These are phyloP conservation scores for Plasmodium yoelii DNA, from an alignment of 169 alveolate species.

Conservation along the genomic window DNA sequence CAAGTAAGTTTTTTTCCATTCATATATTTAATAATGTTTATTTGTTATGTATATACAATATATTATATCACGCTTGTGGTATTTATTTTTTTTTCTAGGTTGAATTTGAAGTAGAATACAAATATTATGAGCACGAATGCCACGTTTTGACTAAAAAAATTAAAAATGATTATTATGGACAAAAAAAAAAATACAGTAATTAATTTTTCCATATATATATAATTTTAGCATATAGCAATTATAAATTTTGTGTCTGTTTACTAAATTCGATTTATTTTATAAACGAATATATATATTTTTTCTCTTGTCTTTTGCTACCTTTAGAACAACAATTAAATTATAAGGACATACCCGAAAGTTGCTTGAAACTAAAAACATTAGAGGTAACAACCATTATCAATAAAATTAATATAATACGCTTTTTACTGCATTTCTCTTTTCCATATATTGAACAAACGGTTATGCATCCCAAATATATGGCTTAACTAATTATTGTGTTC, in stretches of 20 bases:
- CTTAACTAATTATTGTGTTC: too few relatives aligned
- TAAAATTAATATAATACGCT: too few relatives aligned
- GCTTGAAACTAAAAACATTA: conserved; percentile 68
- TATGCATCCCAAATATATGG: too few relatives aligned
- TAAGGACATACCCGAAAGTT: conserved; percentile 74
- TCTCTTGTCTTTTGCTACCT: background rate
- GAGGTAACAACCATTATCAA: conserved; percentile 22
- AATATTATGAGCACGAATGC: conserved; percentile 74
- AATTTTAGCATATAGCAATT: conserved; percentile 3
- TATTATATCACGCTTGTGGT: background rate
- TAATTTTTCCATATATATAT: background rate
- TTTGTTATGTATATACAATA: background rate
- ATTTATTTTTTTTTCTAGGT: conserved; percentile 17
- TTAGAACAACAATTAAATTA: conserved; percentile 67
- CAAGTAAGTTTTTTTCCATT: conserved; percentile 37
- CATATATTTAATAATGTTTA: background rate
- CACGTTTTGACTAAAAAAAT: conserved; percentile 62
- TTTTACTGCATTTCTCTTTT: too few relatives aligned
- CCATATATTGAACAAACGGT: too few relatives aligned
- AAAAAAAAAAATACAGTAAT: conserved; percentile 50
- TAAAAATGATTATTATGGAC: conserved; percentile 70
- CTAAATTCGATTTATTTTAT: background rate
- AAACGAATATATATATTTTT: background rate
- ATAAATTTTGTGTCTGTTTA: background rate
- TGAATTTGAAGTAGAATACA: conserved; percentile 74